These are phyloP conservation scores for Straminergon stramineum DNA, from an alignment of 225 moss, liverwort and hornwort genomes.

Conservation along the genomic window DNA sequence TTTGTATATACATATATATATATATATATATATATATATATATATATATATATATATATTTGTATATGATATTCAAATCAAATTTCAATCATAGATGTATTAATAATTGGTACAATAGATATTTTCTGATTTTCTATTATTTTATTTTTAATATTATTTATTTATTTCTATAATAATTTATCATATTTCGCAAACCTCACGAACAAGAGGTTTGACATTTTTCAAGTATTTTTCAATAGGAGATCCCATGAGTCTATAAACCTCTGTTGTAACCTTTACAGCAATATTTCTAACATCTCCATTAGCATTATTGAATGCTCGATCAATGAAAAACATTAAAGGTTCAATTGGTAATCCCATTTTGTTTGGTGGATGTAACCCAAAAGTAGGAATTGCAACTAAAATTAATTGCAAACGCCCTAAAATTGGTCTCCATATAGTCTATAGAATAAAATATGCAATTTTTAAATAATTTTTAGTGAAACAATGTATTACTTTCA, in stretches of 20 bases:
- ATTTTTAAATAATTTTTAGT: neutral
- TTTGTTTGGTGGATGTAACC: conserved; percentile 68
- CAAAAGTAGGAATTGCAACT: conserved; percentile 69
- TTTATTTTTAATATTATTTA: neutral
- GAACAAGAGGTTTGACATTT: conserved; percentile 71
- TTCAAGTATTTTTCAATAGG: conserved; percentile 71
- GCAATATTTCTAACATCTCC: conserved; percentile 80
- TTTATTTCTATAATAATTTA: neutral
- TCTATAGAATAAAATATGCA: neutral
- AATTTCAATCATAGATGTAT: too few species aligned
- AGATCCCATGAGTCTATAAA: conserved; percentile 78
- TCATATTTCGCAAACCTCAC: conserved; percentile 33
- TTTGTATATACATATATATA: neutral
- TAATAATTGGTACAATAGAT: neutral
- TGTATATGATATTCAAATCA: too few species aligned
- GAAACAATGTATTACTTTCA: neutral
- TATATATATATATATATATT: too few species aligned
- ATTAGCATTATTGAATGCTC: conserved; percentile 86
- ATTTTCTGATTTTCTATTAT: neutral
- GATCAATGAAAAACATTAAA: conserved; percentile 74
- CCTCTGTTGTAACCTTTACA: conserved; percentile 69
- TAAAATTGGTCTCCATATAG: conserved; percentile 79
- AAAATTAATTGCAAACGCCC: conserved; percentile 81
- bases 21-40: too few species aligned
- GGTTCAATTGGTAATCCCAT: conserved; percentile 53